phyloP scores from a whole-genome alignment of 257 asterid species.

The Gentiana macrophylla region DNA sequence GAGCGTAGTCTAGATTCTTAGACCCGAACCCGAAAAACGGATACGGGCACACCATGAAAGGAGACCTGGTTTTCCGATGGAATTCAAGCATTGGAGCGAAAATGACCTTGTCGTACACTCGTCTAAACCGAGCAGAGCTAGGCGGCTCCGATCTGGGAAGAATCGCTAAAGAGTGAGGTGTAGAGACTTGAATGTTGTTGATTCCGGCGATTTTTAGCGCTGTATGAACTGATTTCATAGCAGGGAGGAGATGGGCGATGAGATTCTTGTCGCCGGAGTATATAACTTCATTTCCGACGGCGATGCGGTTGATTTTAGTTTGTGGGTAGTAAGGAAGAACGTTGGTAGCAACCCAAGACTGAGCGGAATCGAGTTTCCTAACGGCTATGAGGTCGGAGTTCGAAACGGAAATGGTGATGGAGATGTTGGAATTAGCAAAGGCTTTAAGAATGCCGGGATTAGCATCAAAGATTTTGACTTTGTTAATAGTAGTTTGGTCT shows the following conservation, averaged over 20 bases:
- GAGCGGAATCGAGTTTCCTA: constrained; percentile 16
- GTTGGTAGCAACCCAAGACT: constrained; percentile 22
- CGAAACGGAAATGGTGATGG: constrained; percentile 31
- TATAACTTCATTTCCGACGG: constrained; percentile 25
- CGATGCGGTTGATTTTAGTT: constrained; percentile 22
- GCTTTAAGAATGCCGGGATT: constrained; percentile 26
- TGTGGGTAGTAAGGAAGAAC: constrained; percentile 16
- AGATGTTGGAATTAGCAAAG: constrained; percentile 27
- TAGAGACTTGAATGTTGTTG: constrained; percentile 19
- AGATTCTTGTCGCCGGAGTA: constrained; percentile 14
- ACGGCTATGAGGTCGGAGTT: constrained; percentile 12
- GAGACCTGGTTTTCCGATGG: constrained; percentile 27
- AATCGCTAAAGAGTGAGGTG: constrained; percentile 35
- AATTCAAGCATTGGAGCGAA: constrained; percentile 31
- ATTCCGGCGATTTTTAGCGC: constrained; percentile 27
- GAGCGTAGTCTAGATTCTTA: constrained; percentile 19
- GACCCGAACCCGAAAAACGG: constrained; percentile 28
- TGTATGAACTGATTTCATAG: constrained; percentile 33
- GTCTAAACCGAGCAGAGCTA: constrained; percentile 25
- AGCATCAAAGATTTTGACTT: constrained; percentile 36
- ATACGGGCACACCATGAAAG: constrained; percentile 41
- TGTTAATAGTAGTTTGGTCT: constrained; percentile 25
- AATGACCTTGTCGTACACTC: constrained; percentile 24
- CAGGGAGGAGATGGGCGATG: constrained; percentile 23
- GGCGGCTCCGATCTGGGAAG: constrained; percentile 25